These are phyloP conservation scores for Trichoderma sp. DNA, from an alignment of 2,329 filamentous ascomycete genomes.

Conservation along the genomic window DNA sequence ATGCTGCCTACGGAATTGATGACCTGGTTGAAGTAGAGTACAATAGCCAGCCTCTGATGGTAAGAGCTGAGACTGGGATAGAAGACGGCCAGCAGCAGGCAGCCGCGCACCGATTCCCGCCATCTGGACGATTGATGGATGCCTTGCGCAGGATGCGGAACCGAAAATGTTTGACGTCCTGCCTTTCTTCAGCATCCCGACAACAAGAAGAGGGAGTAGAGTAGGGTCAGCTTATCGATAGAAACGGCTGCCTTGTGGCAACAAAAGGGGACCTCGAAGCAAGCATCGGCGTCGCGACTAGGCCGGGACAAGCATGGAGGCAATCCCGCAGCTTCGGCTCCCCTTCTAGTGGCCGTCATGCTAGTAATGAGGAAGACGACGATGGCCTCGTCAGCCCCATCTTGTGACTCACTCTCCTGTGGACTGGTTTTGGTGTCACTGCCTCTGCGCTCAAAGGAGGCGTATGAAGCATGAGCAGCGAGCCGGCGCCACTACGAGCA, in stretches of 20 bases:
- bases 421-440: not conserved
- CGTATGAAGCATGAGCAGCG: constrained; percentile 12
- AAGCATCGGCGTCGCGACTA: constrained; percentile 3
- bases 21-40: no score
- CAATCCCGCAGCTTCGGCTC: constrained; percentile 25
- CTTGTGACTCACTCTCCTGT: constrained; percentile 28
- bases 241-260: constrained; percentile 5
- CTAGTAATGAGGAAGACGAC: not conserved
- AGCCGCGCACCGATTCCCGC: not conserved
- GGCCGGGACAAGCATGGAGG: constrained; percentile 11
- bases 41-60: no score
- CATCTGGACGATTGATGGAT: constrained; percentile 5
- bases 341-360: constrained; percentile 24
- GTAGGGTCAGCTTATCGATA: constrained; percentile 21
- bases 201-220: not conserved
- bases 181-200: not conserved
- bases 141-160: constrained; percentile 1
- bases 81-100: not conserved
- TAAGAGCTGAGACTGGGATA: no score
- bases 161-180: no score
- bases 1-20: no score
- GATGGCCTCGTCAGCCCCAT: constrained; percentile 26
- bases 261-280: not conserved
- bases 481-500: not conserved
- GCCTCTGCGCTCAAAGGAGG: constrained; percentile 10